Conservation (phyloP, 1,139 yeast species). For the Yamadazyma jaroonii region DNA sequence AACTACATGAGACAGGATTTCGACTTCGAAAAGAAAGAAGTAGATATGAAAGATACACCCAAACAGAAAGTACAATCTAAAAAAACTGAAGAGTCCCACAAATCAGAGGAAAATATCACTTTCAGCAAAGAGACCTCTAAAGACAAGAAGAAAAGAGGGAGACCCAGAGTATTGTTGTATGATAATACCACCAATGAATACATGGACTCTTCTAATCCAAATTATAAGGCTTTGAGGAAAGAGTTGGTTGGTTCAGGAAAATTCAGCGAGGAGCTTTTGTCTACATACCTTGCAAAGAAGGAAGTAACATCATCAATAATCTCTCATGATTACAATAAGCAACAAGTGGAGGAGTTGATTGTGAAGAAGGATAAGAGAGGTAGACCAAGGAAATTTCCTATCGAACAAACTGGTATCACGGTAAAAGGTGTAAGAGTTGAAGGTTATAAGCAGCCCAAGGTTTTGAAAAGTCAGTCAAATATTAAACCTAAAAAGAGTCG, state of each 20-base stretch:
- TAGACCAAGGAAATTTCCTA: conserved; percentile 51
- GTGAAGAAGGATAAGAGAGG: conserved; percentile 47
- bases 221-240: conserved; percentile 39
- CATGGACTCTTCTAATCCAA: conserved; percentile 44
- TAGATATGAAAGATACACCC: too few species aligned
- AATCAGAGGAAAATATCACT: too few species aligned
- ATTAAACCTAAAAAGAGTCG: conserved; percentile 4
- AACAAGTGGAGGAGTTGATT: conserved; percentile 37
- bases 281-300: conserved; percentile 5
- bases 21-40: too few species aligned
- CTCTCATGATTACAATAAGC: conserved; percentile 27
- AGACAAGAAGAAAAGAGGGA: conserved; percentile 39
- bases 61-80: too few species aligned
- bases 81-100: too few species aligned
- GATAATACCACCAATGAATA: conserved; percentile 43
- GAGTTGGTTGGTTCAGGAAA: conserved; percentile 3
- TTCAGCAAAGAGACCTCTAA: not conserved
- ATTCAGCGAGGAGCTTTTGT: conserved; percentile 3
- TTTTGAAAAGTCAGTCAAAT: conserved; percentile 13
- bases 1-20: too few species aligned
- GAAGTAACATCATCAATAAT: not conserved
- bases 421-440: conserved; percentile 46
- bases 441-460: conserved; percentile 31
- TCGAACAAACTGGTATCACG: conserved; percentile 48
- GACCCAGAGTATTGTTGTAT: conserved; percentile 43